Base-by-base conservation (phyloP, 2,329 filamentous ascomycete species). In the Fusarium lateritium region DNA sequence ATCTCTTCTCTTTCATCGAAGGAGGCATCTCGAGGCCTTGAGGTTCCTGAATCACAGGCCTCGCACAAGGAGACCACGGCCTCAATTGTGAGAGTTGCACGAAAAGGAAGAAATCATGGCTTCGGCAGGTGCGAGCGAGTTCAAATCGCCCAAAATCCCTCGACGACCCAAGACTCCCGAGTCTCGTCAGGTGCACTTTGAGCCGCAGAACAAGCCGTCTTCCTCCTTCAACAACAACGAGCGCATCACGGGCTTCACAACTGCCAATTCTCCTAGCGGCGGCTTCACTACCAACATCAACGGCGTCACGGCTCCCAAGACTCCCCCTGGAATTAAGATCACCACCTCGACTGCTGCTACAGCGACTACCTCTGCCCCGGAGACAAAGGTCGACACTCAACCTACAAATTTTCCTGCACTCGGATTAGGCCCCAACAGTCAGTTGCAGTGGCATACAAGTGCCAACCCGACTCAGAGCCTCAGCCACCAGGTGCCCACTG, bases 381-480 rank as follows among this genome's bases (percentile, higher is more conserved):
- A 64, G 52, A 21, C 40, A 42, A 66, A 60, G 36, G 28, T 51
- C 34, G 42, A 60, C 22, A 56, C 54, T 34, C 55, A 65, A 40
- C 73, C 73, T 21, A 60, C 67, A 36, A 72, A 56, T 56, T 79
- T 77, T 44, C 78, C 78, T 57, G 73, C 75, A 51, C 62, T 78
- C 45, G 73, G 74, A n/a, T 51, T 62, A 28, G 70, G 71, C 11
- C 71, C 71, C 56, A 50, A 58, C 67, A 52, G 60, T 46, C 55
- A 69, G 40, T 43, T 75, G 62, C 76, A 77, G 73, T 80, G 77
- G 78, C 75, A 76, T 67, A 79, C 76, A 59, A 75, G 78, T 56
- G 71, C 70, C 67, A 75, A 79, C 46, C 78, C 79, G 17, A 75
- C 75, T 24, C 76, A 76, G 68, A 80, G 76, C 62, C 62, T 78